Percentiles rank a stretch among this genome's conserved stretches.
Evolutionary conservation across 441 rosid species (phyloP).

Genomic region (Arabidopsis hybrid): DNA sequence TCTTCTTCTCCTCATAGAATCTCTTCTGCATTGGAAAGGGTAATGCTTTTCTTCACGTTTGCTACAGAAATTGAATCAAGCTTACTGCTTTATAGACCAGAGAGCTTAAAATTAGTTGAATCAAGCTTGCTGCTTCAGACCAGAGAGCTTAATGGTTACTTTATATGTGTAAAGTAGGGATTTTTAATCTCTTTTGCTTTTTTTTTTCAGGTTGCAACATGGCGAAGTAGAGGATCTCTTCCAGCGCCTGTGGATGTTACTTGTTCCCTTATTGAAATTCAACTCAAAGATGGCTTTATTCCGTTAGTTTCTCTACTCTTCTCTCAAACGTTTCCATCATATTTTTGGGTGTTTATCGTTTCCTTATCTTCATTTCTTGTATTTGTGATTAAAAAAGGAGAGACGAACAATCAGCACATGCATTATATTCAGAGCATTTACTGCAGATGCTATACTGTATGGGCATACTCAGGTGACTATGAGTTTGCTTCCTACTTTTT

Average conservation of each 20-base stretch:
- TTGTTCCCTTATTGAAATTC: constrained; percentile 79
- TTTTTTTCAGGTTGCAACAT: constrained; percentile 64
- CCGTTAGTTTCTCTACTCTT: constrained; percentile 47
- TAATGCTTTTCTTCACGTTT: constrained; percentile 36
- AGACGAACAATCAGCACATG: constrained; percentile 53
- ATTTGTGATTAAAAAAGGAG: constrained; percentile 45
- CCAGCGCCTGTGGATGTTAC: constrained; percentile 86
- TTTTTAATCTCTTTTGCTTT: constrained; percentile 8
- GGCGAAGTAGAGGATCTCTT: constrained; percentile 87
- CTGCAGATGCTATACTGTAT: constrained; percentile 83
- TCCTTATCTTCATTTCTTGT: constrained; percentile 1
- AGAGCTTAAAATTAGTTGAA: constrained; percentile 23
- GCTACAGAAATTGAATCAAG: neutral
- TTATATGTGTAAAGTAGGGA: constrained; percentile 3
- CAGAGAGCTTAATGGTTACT: constrained; percentile 17
- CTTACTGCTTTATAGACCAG: neutral
- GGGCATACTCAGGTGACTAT: constrained; percentile 81
- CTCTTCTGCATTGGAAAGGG: constrained; percentile 72
- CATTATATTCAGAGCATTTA: constrained; percentile 73
- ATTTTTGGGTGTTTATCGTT: neutral
- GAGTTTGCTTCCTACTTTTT: constrained; percentile 13
- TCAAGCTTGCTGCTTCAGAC: constrained; percentile 26
- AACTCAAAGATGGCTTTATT: constrained; percentile 76
- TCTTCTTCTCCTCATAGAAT: constrained; percentile 65
- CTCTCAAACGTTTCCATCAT: neutral